Evolutionary conservation across 768 basidiomycete genomes (phyloP), one percentile per base, ranked within the genome.

Genomic region (Trametes cingulata): DNA sequence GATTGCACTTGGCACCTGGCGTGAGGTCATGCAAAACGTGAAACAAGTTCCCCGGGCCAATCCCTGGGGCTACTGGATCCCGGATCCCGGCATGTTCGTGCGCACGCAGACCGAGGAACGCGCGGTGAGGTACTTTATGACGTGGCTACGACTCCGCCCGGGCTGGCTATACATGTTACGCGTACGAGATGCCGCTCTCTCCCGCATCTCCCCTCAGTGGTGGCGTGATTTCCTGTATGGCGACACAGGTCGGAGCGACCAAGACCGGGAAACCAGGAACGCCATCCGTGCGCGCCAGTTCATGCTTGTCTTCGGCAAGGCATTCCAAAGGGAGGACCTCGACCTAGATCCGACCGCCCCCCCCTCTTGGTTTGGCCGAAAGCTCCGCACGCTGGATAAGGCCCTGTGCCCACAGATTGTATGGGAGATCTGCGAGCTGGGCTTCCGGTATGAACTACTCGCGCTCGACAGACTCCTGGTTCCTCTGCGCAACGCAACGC

Each of bases 1-100:
- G 6, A 2, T 4, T 15, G 20, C 37, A 6, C 19, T 52, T 5
- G 3, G 20, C 6, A 17, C 37, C 35, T 52, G 51, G 51, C 4
- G 20, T 1, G 14, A 24, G 2, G 51, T 36, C 3, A 52, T 52
- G 51, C 6, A 6, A 7, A 9, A 7, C 14, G 51, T 52, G n/a
- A 37, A 22, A 7, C 37, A 12, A 6, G n/a, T 19, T 14, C 6
- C 7, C 8, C 37, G n/a, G 6, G 5, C 19, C 17, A 39, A 41
- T 3, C 39, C 51, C 13, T 52, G 51, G 51, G 51, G 51, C 22
- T 52, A 52, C 37, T 52, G 51, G 51, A 39, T 52, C 9, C 51
- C 51, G 7, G 51, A 52, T 15, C 51, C 51, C 6, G 35, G 35
- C 3, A 36, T 52, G 12, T 19, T 52, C 5, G 20, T 52, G 8